These are phyloP conservation scores for Suhomyces anneliseae DNA, from an alignment of 1,139 yeast species.

Conservation along the genomic window DNA sequence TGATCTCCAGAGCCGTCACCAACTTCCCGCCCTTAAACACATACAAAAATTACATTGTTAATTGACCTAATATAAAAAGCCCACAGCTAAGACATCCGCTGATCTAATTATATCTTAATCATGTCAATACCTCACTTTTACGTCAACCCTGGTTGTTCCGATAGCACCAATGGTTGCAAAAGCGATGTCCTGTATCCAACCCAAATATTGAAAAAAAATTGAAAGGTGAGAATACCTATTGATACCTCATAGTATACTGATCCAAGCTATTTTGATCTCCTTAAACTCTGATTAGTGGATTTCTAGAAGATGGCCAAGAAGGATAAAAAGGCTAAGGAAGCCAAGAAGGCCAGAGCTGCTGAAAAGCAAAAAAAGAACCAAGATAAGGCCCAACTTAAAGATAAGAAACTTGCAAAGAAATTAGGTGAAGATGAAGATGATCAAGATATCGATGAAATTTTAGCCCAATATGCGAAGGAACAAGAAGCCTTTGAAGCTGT, in stretches of 20 bases:
- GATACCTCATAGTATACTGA: too few relatives aligned
- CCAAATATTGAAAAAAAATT: neutral
- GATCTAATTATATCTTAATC: too few relatives aligned
- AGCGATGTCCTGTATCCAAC: slow-evolving; percentile 2
- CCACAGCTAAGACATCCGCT: too few relatives aligned
- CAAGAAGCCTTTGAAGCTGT: slow-evolving; percentile 80
- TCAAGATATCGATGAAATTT: slow-evolving; percentile 79
- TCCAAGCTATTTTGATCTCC: neutral
- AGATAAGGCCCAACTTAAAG: slow-evolving; percentile 70
- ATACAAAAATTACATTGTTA: too few relatives aligned
- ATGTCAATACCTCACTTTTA: too few relatives aligned
- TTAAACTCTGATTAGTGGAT: neutral
- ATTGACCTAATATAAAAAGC: too few relatives aligned
- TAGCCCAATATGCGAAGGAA: slow-evolving; percentile 74
- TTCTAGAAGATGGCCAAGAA: slow-evolving; percentile 68
- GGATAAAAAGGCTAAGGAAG: slow-evolving; percentile 80
- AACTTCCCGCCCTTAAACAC: too few relatives aligned
- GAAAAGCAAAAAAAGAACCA: slow-evolving; percentile 78
- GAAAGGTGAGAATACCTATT: neutral
- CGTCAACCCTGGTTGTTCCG: too few relatives aligned
- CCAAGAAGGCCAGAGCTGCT: slow-evolving; percentile 86
- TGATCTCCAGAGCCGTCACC: too few relatives aligned
- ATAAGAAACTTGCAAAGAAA: slow-evolving; percentile 74
- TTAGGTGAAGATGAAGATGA: slow-evolving; percentile 81
- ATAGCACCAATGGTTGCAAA: slow-evolving; percentile 5